Evolutionary conservation across 305 asterid species (phyloP), one percentile per base, ranked within the genome.

Genomic region (Solanum aculeatissimum): DNA sequence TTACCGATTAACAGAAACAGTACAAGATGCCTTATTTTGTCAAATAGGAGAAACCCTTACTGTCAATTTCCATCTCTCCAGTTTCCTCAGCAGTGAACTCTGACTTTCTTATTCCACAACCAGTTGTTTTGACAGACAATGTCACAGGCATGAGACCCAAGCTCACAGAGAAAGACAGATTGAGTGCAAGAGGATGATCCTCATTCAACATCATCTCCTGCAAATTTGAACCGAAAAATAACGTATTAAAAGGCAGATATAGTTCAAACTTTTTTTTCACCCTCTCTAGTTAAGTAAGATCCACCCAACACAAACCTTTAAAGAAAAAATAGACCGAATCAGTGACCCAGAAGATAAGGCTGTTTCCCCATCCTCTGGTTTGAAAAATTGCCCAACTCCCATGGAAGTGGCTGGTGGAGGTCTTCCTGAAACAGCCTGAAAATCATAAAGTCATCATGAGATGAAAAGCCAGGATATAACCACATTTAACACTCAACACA

Each of bases 331-430:
- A n/a, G 98, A 91, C 71, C 70, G 89, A 85, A 95, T 86, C 91
- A 92, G 86, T 84, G 83, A 91, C 87, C 85, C 86, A 83, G 96
- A 89, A 84, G 97, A 91, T 77, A 95, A 91, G 29, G 84, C 82
- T 78, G 85, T 88, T 86, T 94, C 91, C 83, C 99, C 98, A 83
- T 93, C 95, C 85, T 90, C 87, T 84, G 93, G 93, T 86, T 93
- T 89, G 86, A 95, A 97, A 93, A 97, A 97, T 85, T 97, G 99
- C 83, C 99, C 99, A 57, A 95, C 94, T 87, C 99, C 99, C 99
- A 97, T 97, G 85, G 99, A 97, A 86, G 95, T 91, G 21, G 98
- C 98, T 32, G 99, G 99, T 74, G 99, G 99, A 85, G 99, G 99
- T 91, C 99, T 90, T 71, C 99, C 99, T 83, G 99, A 97, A 86